Evolutionary conservation across 768 basidiomycete species (phyloP).

Genomic region (Phaeotremella skinneri): DNA sequence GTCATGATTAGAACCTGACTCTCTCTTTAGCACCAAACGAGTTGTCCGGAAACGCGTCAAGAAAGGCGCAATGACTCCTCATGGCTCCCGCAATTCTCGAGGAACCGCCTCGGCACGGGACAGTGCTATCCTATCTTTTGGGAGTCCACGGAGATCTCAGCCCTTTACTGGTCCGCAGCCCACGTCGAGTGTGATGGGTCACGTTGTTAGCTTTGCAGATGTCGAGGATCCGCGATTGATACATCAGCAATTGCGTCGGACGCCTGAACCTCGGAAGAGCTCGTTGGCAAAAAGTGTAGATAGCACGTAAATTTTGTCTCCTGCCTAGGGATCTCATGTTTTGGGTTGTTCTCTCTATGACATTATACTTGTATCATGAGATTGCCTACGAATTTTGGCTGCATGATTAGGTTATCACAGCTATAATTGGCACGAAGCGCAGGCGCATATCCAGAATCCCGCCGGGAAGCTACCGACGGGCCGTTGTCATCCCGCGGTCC

Average conservation of each 20-base stretch:
- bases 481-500: neutral
- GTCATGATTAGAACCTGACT: neutral
- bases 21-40: constrained; percentile 40
- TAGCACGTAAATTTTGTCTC: neutral
- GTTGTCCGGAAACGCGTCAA: constrained; percentile 43
- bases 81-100: neutral
- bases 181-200: neutral
- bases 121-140: neutral
- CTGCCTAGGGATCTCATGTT: too few relatives aligned
- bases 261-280: neutral
- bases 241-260: neutral
- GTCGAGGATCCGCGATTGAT: neutral
- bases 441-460: too few relatives aligned
- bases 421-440: too few relatives aligned
- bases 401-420: too few relatives aligned
- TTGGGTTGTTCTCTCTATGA: too few relatives aligned
- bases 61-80: constrained; percentile 38
- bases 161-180: neutral
- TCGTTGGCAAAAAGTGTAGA: neutral
- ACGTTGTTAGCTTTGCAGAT: neutral
- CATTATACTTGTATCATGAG: too few relatives aligned
- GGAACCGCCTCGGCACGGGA: neutral
- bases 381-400: too few relatives aligned
- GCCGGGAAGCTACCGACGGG: neutral
- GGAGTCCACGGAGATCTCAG: neutral